Base-by-base conservation (phyloP, 2,329 filamentous ascomycete genomes). In the Trichoderma breve region DNA sequence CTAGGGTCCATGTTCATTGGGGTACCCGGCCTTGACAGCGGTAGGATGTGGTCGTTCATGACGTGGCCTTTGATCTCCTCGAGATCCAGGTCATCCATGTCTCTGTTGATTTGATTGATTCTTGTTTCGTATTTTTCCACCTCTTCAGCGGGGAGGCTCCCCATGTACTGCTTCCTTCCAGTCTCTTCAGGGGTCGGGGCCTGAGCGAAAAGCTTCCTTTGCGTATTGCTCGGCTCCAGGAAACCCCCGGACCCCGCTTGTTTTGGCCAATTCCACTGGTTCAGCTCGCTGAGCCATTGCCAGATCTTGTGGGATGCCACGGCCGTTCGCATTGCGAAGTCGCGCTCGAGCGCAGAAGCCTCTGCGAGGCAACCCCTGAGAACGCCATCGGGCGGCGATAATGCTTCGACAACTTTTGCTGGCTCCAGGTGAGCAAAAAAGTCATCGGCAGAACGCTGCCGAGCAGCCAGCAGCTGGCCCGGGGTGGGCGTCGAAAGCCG, bases 61-160 rank as follows among this genome's bases (percentile, higher is more conserved):
- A 98, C 92, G 78, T 95, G 93, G 58, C 88, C 89, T 83, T 99
- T 98, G 79, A 99, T 90, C 74, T 97, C 94, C 77, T 98, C 93
- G 51, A 97, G 85, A 69, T 93, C 89, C 66, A 96, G 84, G 51
- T 88, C 86, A 71, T 92, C 89, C 83, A 96, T 84, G 71, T 90
- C 90, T 58, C 86, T 84, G 15, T 85, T 86, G 72, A 98, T 97
- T 74, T 92, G 88, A 68, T 93, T 91, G 14, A 97, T 85, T 51
- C 95, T 89, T 71, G 81, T 83, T 77, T 96, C 92, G 80, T 96
- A 95, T 64, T 84, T 83, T 61, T 86, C 81, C 2, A 97, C 89
- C 47, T 92, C 86, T 18, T 84, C 81, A 3, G 87, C 86, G 0
- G 88, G 88, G 43, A 98, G 82, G 77, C 92, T 92, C 6, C 95